phyloP scores from a whole-genome alignment of 805 yeast genomes.

The Candida coleopterorum region DNA sequence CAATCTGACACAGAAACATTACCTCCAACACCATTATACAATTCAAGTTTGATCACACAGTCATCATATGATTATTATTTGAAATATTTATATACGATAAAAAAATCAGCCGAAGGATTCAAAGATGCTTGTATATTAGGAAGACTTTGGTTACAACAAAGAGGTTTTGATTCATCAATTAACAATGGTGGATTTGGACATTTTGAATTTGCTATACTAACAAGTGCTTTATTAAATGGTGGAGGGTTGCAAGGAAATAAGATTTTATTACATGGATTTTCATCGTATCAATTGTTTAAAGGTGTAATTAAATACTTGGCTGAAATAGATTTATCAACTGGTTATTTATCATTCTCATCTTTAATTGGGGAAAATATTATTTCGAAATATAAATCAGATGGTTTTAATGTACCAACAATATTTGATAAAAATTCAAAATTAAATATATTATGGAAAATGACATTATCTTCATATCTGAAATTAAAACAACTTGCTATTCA shows the following conservation, averaged over 20 bases:
- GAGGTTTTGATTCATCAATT: constrained; percentile 67
- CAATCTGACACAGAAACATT: constrained; percentile 42
- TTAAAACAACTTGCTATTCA: constrained; percentile 63
- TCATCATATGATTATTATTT: constrained; percentile 65
- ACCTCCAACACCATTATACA: constrained; percentile 84
- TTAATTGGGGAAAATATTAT: constrained; percentile 40
- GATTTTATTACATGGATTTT: constrained; percentile 79
- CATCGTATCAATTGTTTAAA: constrained; percentile 89
- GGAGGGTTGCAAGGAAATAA: constrained; percentile 75
- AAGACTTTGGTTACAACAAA: constrained; percentile 83
- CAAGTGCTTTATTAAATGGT: constrained; percentile 80
- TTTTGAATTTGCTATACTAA: constrained; percentile 77
- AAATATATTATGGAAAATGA: constrained; percentile 78
- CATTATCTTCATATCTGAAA: constrained; percentile 57
- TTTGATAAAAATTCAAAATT: constrained; percentile 74
- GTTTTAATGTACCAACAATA: constrained; percentile 69
- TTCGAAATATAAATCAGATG: constrained; percentile 47
- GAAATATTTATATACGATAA: constrained; percentile 69
- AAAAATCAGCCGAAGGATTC: constrained; percentile 74
- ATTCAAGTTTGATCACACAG: constrained; percentile 71
- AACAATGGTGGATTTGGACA: constrained; percentile 84
- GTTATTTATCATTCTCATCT: constrained; percentile 66
- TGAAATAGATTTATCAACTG: constrained; percentile 64
- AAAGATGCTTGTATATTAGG: constrained; percentile 85
- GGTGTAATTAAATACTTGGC: constrained; percentile 82